These are phyloP conservation scores for Trichosporon faecale DNA, from an alignment of 1,284 basidiomycete genomes.

Conservation along the genomic window DNA sequence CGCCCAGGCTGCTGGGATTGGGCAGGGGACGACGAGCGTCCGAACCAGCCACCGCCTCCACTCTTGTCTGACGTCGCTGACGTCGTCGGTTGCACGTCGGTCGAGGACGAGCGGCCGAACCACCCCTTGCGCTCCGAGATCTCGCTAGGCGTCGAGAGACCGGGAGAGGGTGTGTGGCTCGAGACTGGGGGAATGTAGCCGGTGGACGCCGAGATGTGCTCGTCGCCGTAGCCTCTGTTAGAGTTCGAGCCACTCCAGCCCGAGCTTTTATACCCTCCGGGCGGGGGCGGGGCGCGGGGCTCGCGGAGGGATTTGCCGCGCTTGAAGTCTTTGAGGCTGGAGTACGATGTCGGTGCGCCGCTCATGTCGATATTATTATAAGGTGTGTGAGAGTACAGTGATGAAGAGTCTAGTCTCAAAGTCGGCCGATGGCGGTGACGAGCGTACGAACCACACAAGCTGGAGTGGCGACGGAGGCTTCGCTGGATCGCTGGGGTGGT, in stretches of 20 bases:
- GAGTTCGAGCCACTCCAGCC: background rate
- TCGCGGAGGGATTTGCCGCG: conserved; percentile 9
- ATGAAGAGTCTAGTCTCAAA: background rate
- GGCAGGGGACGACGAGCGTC: background rate
- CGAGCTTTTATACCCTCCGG: conserved; percentile 5
- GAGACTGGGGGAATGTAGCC: background rate
- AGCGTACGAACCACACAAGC: background rate
- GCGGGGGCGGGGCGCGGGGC: background rate
- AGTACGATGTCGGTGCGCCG: conserved; percentile 15
- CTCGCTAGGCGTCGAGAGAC: background rate
- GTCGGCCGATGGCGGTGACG: background rate
- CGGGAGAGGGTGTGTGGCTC: background rate
- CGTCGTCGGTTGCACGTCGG: background rate
- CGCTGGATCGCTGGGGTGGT: background rate
- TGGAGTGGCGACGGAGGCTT: conserved; percentile 3
- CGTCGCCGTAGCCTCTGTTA: background rate
- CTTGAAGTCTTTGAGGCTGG: conserved; percentile 21
- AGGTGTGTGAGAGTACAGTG: background rate
- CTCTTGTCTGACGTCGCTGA: background rate
- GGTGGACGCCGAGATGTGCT: background rate
- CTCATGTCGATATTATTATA: background rate
- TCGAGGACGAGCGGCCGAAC: background rate
- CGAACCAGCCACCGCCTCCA: conserved; percentile 1
- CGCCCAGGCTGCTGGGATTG: background rate
- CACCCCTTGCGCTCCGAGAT: background rate